A percentile compares a stretch with the other conserved stretches of the same genome.
Conservation (phyloP, 75 land plant species). For the Pseudotsuga menziesii region DNA sequence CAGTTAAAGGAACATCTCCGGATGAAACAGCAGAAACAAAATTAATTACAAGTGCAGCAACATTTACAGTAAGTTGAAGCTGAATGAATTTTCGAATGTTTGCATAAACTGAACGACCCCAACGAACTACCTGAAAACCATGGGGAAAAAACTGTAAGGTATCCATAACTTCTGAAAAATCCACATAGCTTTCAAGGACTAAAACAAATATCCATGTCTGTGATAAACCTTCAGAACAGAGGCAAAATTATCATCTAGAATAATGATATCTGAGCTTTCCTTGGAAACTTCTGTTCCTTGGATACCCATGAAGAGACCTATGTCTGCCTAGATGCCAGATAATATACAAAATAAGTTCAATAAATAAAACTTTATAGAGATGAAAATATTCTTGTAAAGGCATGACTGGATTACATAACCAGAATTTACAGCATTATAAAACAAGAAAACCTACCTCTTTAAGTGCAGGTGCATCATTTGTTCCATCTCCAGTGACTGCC, state of each 20-base stretch:
- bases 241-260: slow-evolving; percentile 53
- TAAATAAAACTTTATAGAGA: neutral
- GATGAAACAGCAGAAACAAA: slow-evolving; percentile 38
- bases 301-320: slow-evolving; percentile 49
- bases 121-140: slow-evolving; percentile 31
- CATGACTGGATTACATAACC: neutral
- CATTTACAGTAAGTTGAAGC: slow-evolving; percentile 62
- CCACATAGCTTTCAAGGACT: neutral
- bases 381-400: neutral
- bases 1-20: slow-evolving; percentile 18
- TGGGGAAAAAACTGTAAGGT: neutral
- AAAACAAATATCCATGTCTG: neutral
- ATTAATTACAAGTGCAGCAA: slow-evolving; percentile 42
- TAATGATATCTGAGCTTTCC: slow-evolving; percentile 58
- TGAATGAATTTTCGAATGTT: slow-evolving; percentile 64
- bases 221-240: slow-evolving; percentile 43
- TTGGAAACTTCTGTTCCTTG: slow-evolving; percentile 63
- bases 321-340: slow-evolving; percentile 25
- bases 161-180: neutral
- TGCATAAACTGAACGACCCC: slow-evolving; percentile 53
- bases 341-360: neutral
- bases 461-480: slow-evolving; percentile 75
- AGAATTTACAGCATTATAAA: neutral
- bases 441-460: slow-evolving; percentile 28
- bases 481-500: slow-evolving; percentile 80